A percentile compares a stretch with the other conserved stretches of the same genome.
These are phyloP conservation scores for Saksenaea vasiformis DNA, from an alignment of 371 early-diverging fungal species.

Conservation along the genomic window DNA sequence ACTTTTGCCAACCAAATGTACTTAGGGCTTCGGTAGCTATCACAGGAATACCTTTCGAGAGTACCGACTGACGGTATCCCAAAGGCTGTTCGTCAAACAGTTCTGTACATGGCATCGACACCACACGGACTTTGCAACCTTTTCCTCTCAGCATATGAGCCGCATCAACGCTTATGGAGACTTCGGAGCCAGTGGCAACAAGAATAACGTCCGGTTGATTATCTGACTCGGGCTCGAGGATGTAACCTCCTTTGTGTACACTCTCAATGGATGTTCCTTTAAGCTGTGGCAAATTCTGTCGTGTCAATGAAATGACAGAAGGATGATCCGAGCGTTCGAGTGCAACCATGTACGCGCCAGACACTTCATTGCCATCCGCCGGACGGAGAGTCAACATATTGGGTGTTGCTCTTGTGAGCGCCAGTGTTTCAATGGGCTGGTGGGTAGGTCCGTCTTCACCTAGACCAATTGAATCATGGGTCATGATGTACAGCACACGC, in stretches of 20 bases:
- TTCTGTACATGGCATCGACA: conserved; percentile 96
- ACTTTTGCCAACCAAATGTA: conserved; percentile 95
- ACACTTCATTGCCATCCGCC: conserved; percentile 96
- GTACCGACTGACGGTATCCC: conserved; percentile 86
- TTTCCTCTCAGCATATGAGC: conserved; percentile 70
- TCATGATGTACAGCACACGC: conserved; percentile 96
- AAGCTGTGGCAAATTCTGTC: conserved; percentile 95
- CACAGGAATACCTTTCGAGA: conserved; percentile 78
- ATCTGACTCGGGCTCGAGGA: conserved; percentile 64
- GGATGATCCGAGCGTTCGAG: conserved; percentile 74
- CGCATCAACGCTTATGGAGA: conserved; percentile 84
- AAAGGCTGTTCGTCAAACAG: conserved; percentile 91
- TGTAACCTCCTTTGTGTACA: conserved; percentile 81
- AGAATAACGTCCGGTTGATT: conserved; percentile 70
- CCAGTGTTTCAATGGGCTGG: conserved; percentile 98
- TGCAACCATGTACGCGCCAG: conserved; percentile 89
- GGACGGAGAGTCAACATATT: conserved; percentile 91
- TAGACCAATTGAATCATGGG: conserved; percentile 99
- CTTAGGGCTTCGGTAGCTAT: conserved; percentile 95
- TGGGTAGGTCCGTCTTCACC: conserved; percentile 99
- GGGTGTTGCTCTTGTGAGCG: conserved; percentile 94
- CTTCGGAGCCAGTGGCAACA: conserved; percentile 97
- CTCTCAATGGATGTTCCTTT: conserved; percentile 81
- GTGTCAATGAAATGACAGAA: conserved; percentile 88
- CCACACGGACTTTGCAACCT: conserved; percentile 75